A percentile compares a stretch with the other conserved stretches of the same genome.
These are phyloP conservation scores for Miscanthus lutarioriparius DNA, from an alignment of 176 grass and related monocot genomes.

Conservation along the genomic window DNA sequence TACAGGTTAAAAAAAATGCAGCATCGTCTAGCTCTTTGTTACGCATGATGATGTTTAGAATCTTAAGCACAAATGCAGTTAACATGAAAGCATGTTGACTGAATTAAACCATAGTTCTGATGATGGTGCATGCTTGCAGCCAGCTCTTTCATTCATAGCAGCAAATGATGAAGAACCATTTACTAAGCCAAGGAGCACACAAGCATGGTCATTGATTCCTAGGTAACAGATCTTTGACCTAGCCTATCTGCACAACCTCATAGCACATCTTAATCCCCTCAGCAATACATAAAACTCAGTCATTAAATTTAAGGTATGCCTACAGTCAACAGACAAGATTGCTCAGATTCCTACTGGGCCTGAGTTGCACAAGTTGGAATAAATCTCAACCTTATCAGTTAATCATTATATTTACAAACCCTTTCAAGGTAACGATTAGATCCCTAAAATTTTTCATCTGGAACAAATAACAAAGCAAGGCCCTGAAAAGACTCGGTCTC, in stretches of 20 bases:
- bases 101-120: not conserved
- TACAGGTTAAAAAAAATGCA: not conserved
- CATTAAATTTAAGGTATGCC: not conserved
- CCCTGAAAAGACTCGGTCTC: not conserved
- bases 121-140: not conserved
- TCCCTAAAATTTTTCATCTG: not conserved
- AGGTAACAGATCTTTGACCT: not conserved
- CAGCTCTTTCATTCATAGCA: not conserved
- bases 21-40: not conserved
- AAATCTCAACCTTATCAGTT: constrained; percentile 2
- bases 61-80: not conserved
- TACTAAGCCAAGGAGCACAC: not conserved
- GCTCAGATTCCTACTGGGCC: not conserved
- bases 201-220: not conserved
- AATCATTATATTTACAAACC: not conserved
- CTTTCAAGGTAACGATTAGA: not conserved
- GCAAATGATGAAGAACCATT: not conserved
- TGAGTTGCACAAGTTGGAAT: not conserved
- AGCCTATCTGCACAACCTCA: not conserved
- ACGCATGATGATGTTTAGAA: not conserved
- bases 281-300: not conserved
- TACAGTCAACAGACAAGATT: not conserved
- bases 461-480: constrained; percentile 18
- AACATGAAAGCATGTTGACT: not conserved
- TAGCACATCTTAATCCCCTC: not conserved